A percentile compares a stretch with the other conserved stretches of the same genome.
Conservation (phyloP, 176 grass and related monocot species). For the Juncus effusus region DNA sequence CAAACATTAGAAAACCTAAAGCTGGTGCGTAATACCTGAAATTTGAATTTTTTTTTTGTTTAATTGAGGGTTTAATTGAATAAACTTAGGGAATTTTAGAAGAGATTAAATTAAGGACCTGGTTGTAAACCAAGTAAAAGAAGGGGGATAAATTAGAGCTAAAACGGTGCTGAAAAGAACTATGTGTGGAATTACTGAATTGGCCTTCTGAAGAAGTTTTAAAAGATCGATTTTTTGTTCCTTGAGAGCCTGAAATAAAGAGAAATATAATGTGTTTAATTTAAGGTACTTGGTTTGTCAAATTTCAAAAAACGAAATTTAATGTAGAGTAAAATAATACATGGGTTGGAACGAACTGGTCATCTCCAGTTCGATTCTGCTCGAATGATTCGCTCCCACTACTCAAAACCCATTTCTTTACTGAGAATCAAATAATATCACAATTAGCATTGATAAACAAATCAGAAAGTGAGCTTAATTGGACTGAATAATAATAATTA, state of each 20-base stretch:
- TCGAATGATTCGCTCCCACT: slow-evolving; percentile 40
- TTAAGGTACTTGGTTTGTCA: slow-evolving; percentile 4
- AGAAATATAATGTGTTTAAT: slow-evolving; percentile 1
- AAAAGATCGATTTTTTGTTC: slow-evolving; percentile 38
- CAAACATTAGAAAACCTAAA: slow-evolving; percentile 96
- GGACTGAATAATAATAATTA: background rate
- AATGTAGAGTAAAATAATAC: slow-evolving; percentile 24
- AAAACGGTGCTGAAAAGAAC: slow-evolving; percentile 84
- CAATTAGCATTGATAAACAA: slow-evolving; percentile 32
- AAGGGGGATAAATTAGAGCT: slow-evolving; percentile 80
- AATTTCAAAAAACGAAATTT: background rate
- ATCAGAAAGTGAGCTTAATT: background rate
- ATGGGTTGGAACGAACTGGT: slow-evolving; percentile 26
- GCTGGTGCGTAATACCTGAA: slow-evolving; percentile 91
- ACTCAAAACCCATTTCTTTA: slow-evolving; percentile 21
- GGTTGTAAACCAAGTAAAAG: slow-evolving; percentile 96
- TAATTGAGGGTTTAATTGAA: too few relatives aligned
- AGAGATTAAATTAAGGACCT: slow-evolving; percentile 33
- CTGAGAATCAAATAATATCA: slow-evolving; percentile 19
- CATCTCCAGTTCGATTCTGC: slow-evolving; percentile 24
- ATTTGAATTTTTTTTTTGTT: background rate
- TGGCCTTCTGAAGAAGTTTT: slow-evolving; percentile 61
- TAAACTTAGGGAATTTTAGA: background rate
- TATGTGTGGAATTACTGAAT: slow-evolving; percentile 77
- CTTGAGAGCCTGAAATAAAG: slow-evolving; percentile 40